phyloP scores from a whole-genome alignment of 116 monocot genomes.

The Cymodocea nodosa region DNA sequence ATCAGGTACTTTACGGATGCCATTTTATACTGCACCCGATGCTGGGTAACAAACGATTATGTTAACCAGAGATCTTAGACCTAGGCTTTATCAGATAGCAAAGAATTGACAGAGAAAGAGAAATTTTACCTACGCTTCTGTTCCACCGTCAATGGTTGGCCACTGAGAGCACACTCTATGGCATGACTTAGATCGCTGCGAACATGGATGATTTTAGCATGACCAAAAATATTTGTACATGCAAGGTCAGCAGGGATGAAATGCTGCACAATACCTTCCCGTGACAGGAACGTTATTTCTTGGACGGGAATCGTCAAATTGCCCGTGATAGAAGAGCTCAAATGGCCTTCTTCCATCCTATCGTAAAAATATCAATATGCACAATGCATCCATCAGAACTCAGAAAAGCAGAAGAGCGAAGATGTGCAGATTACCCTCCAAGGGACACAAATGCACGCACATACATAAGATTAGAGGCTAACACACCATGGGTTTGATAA shows the following conservation, averaged over 20 bases:
- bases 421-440: no score
- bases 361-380: conserved; percentile 3
- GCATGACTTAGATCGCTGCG: conserved; percentile 73
- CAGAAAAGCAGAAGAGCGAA: no score
- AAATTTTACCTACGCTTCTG: conserved; percentile 63
- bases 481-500: no score
- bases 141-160: conserved; percentile 30
- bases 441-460: no score
- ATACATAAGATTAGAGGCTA: no score
- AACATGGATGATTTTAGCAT: not conserved
- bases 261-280: conserved; percentile 51
- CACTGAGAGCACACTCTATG: conserved; percentile 75
- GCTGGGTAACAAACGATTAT: conserved; percentile 19
- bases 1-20: conserved; percentile 38
- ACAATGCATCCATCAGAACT: not conserved
- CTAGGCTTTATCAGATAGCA: not conserved
- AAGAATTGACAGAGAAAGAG: not conserved
- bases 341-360: conserved; percentile 87
- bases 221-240: not conserved
- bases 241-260: not conserved
- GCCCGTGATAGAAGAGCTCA: conserved; percentile 86
- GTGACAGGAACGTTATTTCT: conserved; percentile 51
- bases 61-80: not conserved
- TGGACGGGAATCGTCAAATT: conserved; percentile 90
- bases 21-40: conserved; percentile 96